These are phyloP conservation scores for Russula virescens DNA, from an alignment of 768 basidiomycete genomes.

Conservation along the genomic window DNA sequence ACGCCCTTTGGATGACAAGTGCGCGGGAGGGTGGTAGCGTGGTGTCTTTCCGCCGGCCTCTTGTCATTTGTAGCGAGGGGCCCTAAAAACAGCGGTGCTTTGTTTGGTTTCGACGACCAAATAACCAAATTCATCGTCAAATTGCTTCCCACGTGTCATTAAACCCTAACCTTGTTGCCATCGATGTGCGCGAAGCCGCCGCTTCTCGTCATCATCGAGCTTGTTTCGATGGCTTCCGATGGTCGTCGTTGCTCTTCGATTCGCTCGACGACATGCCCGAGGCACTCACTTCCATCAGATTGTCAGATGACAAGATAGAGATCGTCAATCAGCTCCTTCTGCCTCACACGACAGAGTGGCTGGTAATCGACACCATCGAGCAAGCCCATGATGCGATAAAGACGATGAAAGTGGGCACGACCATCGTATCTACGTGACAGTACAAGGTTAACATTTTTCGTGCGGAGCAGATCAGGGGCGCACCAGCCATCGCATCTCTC, in stretches of 20 bases:
- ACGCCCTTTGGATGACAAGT: slow-evolving; percentile 19
- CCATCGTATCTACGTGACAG: background rate
- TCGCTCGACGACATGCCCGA: slow-evolving; percentile 20
- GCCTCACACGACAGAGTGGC: slow-evolving; percentile 63
- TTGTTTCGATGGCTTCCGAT: background rate
- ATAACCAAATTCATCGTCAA: slow-evolving; percentile 17
- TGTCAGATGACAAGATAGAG: slow-evolving; percentile 53
- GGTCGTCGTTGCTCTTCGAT: too few relatives aligned
- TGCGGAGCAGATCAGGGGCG: slow-evolving; percentile 70
- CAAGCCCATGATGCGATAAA: slow-evolving; percentile 93
- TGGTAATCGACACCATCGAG: slow-evolving; percentile 64
- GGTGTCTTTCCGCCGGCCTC: slow-evolving; percentile 22
- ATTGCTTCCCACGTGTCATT: background rate
- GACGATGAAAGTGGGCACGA: slow-evolving; percentile 72
- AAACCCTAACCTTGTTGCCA: slow-evolving; percentile 6
- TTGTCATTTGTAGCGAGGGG: slow-evolving; percentile 17
- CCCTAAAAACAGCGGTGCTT: too few relatives aligned
- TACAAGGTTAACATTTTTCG: background rate
- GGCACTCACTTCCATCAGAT: slow-evolving; percentile 37
- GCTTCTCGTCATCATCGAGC: too few relatives aligned
- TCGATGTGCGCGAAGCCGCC: too few relatives aligned
- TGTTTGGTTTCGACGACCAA: background rate
- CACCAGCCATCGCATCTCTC: slow-evolving; percentile 91
- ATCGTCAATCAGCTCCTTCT: slow-evolving; percentile 89
- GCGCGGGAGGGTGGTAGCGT: slow-evolving; percentile 20